These are phyloP conservation scores for Sporothrix pseudoabietina DNA, from an alignment of 2,329 filamentous ascomycete genomes.

Conservation along the genomic window DNA sequence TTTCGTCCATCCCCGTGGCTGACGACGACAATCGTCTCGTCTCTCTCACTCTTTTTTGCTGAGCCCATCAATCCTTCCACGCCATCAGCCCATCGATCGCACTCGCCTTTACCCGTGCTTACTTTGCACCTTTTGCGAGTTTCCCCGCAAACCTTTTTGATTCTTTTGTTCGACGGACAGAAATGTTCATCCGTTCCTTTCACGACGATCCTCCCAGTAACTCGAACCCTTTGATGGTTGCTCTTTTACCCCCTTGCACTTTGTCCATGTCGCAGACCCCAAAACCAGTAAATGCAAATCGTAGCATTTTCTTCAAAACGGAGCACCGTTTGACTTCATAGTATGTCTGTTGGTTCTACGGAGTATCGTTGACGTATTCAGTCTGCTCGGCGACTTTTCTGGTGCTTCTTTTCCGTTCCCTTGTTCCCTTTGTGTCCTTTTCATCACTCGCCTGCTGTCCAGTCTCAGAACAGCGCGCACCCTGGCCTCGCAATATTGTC, in stretches of 20 bases:
- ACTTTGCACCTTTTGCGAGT: neutral
- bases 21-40: neutral
- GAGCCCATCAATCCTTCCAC: neutral
- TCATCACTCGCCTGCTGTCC: neutral
- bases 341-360: neutral
- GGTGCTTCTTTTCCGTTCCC: neutral
- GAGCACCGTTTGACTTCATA: neutral
- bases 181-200: slow-evolving; percentile 13
- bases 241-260: neutral
- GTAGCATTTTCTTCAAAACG: neutral
- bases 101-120: slow-evolving; percentile 1
- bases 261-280: neutral
- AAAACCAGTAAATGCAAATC: neutral
- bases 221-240: neutral
- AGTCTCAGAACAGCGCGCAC: slow-evolving; percentile 20
- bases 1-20: neutral
- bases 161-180: neutral
- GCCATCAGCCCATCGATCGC: neutral
- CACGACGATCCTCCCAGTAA: neutral
- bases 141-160: neutral
- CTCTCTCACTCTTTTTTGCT: neutral
- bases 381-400: slow-evolving; percentile 15
- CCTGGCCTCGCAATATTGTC: neutral
- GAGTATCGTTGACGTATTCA: neutral
- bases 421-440: neutral